Evolutionary conservation across 179 eudicot genomes (phyloP), one percentile per base, ranked within the genome.

Genomic region (Actinidia arguta): DNA sequence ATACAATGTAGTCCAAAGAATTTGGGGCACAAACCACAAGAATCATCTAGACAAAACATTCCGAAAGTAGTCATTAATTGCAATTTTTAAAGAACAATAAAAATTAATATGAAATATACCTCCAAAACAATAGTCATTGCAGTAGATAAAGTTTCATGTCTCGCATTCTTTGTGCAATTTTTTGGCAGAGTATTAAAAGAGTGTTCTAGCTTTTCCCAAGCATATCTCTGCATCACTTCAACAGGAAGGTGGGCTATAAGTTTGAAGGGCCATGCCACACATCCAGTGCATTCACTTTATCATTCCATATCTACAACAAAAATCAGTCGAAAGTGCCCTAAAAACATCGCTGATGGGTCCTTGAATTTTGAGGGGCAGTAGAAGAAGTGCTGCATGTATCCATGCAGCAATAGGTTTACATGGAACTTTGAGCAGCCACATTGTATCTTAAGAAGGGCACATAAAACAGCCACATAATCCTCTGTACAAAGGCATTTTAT

Each of bases 241-340:
- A 85, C 91, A 96, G 78, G 96, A 91, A 90, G 95, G 98, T 91
- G 51, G 94, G 89, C 82, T 96, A 96, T 67, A 96, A 87, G 82
- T 91, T 90, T 76, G 99, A 96, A 47, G 95, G 92, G 73, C 97
- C 99, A 82, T 90, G 93, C 99, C 99, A 96, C 52, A 96, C 98
- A 82, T 95, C 97, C 86, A 86, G 93, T 84, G 95, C 99, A 76
- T 87, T 90, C 62, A 89, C 89, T 74, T 88, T 95, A 82, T 89
- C 95, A 85, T 93, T 94, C 59, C 89, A 96, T 54, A 72, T 90
- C 99, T 95, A 80, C 56, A 76, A 62, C 39, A 83, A 63, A 71
- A 66, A 69, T 31, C 59, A 54, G 3, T 54, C 59, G 59, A 54
- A 54, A 54, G 17, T 54, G 59, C 59, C 13, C 14, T 54, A 54